A percentile compares a stretch with the other conserved stretches of the same genome.
Conservation (phyloP, 2,329 filamentous ascomycete species). For the Grosmannia serpens region DNA sequence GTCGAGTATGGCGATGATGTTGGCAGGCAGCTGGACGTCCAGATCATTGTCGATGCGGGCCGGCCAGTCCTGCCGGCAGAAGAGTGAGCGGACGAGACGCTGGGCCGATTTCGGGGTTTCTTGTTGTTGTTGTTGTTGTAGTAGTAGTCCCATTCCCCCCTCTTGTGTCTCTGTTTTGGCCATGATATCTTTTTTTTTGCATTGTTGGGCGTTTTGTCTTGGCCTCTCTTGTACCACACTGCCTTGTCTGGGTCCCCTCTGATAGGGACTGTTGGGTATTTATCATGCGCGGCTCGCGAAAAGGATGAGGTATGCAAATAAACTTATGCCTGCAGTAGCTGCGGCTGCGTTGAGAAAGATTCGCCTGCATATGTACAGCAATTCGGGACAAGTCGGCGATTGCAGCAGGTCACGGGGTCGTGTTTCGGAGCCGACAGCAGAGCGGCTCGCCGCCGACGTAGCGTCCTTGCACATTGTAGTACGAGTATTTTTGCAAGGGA, state of each 20-base stretch:
- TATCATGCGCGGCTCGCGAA: neutral
- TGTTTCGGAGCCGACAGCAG: too few species aligned
- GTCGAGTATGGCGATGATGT: constrained; percentile 56
- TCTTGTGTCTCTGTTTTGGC: neutral
- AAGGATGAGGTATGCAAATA: neutral
- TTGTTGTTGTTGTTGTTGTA: neutral
- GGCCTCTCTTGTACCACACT: neutral
- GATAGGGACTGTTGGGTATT: neutral
- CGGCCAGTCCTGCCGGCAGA: constrained; percentile 25
- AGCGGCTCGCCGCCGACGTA: too few species aligned
- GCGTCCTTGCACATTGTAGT: too few species aligned
- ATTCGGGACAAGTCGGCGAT: neutral
- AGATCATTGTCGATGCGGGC: constrained; percentile 55
- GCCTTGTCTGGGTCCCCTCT: neutral
- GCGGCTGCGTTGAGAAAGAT: too few species aligned
- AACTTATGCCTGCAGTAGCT: too few species aligned
- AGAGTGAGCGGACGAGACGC: constrained; percentile 5
- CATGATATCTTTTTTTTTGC: neutral
- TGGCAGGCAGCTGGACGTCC: constrained; percentile 41
- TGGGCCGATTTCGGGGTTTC: neutral
- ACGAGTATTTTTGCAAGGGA: too few species aligned
- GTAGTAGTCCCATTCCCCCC: neutral
- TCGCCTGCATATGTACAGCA: too few species aligned
- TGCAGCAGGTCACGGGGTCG: neutral
- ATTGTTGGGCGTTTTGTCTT: constrained; percentile 9